phyloP scores from a whole-genome alignment of 208 protist genomes.

The Crithidia acanthocephali region DNA sequence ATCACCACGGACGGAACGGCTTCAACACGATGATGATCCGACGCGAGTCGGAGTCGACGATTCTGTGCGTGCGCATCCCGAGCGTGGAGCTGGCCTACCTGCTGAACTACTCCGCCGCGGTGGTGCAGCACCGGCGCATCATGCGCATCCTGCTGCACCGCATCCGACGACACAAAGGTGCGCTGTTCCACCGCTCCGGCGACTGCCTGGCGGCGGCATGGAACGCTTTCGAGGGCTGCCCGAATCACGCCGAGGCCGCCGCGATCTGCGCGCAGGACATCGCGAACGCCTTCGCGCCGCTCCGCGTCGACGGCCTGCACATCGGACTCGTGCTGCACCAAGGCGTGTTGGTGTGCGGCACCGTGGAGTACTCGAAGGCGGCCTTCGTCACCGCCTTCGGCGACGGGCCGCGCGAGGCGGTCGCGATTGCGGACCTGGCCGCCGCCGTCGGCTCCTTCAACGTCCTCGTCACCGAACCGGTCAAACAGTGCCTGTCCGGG shows the following conservation, averaged over 20 bases:
- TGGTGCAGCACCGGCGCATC: slow-evolving; percentile 71
- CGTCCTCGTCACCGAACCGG: slow-evolving; percentile 74
- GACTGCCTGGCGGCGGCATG: slow-evolving; percentile 77
- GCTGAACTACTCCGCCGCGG: slow-evolving; percentile 60
- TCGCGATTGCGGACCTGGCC: slow-evolving; percentile 66
- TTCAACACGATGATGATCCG: slow-evolving; percentile 59
- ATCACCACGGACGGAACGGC: slow-evolving; percentile 3
- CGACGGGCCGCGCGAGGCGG: slow-evolving; percentile 58
- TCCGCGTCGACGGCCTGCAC: slow-evolving; percentile 63
- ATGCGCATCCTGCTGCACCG: slow-evolving; percentile 75
- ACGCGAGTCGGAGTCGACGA: slow-evolving; percentile 58
- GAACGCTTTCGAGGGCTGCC: slow-evolving; percentile 86
- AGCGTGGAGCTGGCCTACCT: slow-evolving; percentile 72
- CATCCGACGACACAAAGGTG: slow-evolving; percentile 75
- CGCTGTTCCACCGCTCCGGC: slow-evolving; percentile 74
- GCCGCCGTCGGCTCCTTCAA: slow-evolving; percentile 51
- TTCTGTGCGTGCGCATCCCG: slow-evolving; percentile 66
- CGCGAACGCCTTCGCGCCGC: slow-evolving; percentile 48
- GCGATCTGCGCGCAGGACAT: slow-evolving; percentile 78
- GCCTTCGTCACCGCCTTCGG: slow-evolving; percentile 87
- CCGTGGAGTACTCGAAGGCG: slow-evolving; percentile 75
- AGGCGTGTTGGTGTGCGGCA: slow-evolving; percentile 80
- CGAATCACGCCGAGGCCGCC: slow-evolving; percentile 72
- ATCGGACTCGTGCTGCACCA: slow-evolving; percentile 83
- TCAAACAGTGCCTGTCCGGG: slow-evolving; percentile 73